Evolutionary conservation across 768 basidiomycete species (phyloP), one percentile per base, ranked within the genome.

Genomic region (Leccinum rimulosum): DNA sequence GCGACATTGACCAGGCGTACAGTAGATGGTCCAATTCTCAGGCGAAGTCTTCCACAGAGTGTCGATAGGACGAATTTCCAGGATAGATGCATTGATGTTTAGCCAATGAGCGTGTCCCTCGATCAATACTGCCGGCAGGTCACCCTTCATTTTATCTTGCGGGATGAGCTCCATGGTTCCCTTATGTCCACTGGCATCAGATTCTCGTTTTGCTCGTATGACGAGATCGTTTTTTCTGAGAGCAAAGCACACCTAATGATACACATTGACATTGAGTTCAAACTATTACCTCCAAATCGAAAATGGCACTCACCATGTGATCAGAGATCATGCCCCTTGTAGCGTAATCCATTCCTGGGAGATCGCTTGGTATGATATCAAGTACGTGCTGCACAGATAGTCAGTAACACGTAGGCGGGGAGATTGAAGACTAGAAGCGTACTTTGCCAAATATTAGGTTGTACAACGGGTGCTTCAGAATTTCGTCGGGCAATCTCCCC

Each of bases 361-460:
- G 31, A 27, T 19, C 55, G 10, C 55, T 27, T 3, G 55, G 57
- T 19, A 57, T 33, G 25, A 58, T 55, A 1, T 47, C 25, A 15
- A 58, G 33, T 1, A 64, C 53, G 10, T 55, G 49, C 48, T 62
- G n/a, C 30, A 10, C 15, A 19, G 4, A 35, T 25, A 3, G n/a
- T 49, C 47, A 48, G 30, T 2, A 49, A 31, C 12, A 0, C 36
- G 47, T 5, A 10, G 12, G 12, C 8, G 0, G 11, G 10, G 14
- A 3, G 30, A 0, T 11, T 1, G 14, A 5, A 36, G 15, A 49
- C 4, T 49, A 25, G 27, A 2, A 15, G 64, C 70, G 36, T 62
- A 78, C 79, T 58, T 70, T 40, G 31, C 72, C 70, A 47, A 83
- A 74, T n/a, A 80, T 57, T 7, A 70, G 66, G 14, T 48, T 53